phyloP scores from a whole-genome alignment of 495 filamentous ascomycete genomes.

The Rostrohypoxylon terebratum region DNA sequence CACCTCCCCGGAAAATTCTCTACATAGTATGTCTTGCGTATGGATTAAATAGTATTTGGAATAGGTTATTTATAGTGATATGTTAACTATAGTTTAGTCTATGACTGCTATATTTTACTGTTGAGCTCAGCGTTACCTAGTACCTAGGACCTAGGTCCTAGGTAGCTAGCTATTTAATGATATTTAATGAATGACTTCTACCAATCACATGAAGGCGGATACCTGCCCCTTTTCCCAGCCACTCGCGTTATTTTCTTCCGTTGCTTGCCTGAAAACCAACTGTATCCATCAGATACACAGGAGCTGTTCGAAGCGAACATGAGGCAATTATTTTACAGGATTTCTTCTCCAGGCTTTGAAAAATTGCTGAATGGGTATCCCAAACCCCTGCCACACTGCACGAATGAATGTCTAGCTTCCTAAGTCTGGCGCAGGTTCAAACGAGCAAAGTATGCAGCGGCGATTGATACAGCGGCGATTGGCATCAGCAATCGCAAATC shows the following conservation, averaged over 20 bases:
- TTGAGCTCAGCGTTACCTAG: too few relatives aligned
- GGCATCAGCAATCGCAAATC: background rate
- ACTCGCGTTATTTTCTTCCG: too few relatives aligned
- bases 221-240: too few relatives aligned
- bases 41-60: background rate
- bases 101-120: too few relatives aligned
- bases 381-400: background rate
- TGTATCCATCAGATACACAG: background rate
- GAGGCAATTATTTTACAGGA: background rate
- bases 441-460: background rate
- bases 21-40: background rate
- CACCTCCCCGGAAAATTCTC: background rate
- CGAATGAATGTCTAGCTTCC: background rate
- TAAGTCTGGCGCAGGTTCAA: background rate
- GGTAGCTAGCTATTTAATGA: too few relatives aligned
- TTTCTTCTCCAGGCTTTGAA: background rate
- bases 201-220: too few relatives aligned
- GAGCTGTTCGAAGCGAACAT: background rate
- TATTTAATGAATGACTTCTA: too few relatives aligned
- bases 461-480: background rate
- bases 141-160: too few relatives aligned
- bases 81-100: too few relatives aligned
- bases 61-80: background rate
- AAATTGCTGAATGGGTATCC: background rate
- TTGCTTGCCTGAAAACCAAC: too few relatives aligned